These are phyloP conservation scores for Lophiostoma macrostomum DNA, from an alignment of 495 filamentous ascomycete species.

Conservation along the genomic window DNA sequence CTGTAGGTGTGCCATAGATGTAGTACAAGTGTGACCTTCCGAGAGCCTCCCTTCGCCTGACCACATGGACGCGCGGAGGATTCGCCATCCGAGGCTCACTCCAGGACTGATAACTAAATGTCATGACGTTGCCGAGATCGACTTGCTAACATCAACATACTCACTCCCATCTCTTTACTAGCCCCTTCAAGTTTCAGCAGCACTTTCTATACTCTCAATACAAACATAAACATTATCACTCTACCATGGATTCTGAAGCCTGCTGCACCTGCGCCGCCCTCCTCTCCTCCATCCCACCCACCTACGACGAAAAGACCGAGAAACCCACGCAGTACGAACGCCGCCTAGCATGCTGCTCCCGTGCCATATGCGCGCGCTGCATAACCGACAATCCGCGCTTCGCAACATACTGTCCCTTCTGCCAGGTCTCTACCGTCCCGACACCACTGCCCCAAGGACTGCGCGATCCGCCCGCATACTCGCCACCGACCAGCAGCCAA, in stretches of 20 bases:
- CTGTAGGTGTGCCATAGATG: no score
- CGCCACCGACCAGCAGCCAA: conserved; percentile 42
- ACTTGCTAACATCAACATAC: not conserved
- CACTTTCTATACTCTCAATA: not conserved
- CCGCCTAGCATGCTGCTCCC: conserved; percentile 59
- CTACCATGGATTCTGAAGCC: conserved; percentile 42
- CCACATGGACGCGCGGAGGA: not conserved
- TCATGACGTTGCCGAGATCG: conserved; percentile 1
- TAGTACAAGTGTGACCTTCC: no score
- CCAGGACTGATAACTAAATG: no score
- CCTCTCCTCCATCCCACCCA: conserved; percentile 45
- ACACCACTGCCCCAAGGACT: conserved; percentile 55
- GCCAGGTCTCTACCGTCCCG: conserved; percentile 52
- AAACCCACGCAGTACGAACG: conserved; percentile 54
- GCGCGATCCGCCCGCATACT: conserved; percentile 57
- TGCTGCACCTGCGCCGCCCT: conserved; percentile 67
- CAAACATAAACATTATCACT: not conserved
- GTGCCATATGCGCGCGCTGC: conserved; percentile 67
- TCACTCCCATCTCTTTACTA: not conserved
- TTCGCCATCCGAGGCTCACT: no score
- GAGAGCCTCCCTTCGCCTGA: not conserved
- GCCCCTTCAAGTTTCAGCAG: not conserved
- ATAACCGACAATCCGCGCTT: conserved; percentile 67
- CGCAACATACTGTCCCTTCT: conserved; percentile 64
- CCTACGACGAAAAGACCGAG: conserved; percentile 51